A percentile compares a stretch with the other conserved stretches of the same genome.
Conservation (phyloP, 305 asterid species). For the Petunia hybrid region DNA sequence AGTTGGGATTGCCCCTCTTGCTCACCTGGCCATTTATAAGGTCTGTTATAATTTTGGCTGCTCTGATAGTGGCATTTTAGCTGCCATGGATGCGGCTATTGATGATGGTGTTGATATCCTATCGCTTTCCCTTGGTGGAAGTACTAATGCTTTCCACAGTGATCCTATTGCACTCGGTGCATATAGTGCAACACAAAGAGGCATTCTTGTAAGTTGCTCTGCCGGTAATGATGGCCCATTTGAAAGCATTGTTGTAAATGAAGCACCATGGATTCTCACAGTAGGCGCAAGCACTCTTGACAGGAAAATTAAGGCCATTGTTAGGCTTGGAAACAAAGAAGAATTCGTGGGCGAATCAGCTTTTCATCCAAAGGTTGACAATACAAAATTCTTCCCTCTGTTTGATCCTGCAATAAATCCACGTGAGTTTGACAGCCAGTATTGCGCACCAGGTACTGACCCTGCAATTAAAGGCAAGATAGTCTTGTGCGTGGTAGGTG, state of each 20-base stretch:
- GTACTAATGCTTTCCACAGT: too few relatives aligned
- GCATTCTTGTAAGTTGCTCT: background rate
- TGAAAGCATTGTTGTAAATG: background rate
- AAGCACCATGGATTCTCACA: constrained; percentile 15
- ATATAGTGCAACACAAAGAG: too few relatives aligned
- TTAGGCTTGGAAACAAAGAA: background rate
- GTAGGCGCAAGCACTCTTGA: constrained; percentile 16
- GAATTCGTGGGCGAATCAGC: constrained; percentile 35
- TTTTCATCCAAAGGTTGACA: constrained; percentile 46
- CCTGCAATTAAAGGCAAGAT: constrained; percentile 47
- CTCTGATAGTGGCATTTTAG: too few relatives aligned
- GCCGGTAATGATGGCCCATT: background rate
- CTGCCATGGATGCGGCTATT: too few relatives aligned
- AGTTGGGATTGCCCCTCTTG: too few relatives aligned
- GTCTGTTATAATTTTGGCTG: too few relatives aligned
- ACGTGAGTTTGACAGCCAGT: constrained; percentile 40
- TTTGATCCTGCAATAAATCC: constrained; percentile 46
- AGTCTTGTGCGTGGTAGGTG: constrained; percentile 57
- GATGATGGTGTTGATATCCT: too few relatives aligned
- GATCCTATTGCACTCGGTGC: too few relatives aligned
- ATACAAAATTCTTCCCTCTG: constrained; percentile 36
- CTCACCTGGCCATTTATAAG: too few relatives aligned
- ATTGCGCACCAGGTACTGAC: constrained; percentile 21
- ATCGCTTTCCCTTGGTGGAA: too few relatives aligned
- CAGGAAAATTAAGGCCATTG: background rate